phyloP scores from a whole-genome alignment of 768 basidiomycete genomes.

The Polyporus arcularius region DNA sequence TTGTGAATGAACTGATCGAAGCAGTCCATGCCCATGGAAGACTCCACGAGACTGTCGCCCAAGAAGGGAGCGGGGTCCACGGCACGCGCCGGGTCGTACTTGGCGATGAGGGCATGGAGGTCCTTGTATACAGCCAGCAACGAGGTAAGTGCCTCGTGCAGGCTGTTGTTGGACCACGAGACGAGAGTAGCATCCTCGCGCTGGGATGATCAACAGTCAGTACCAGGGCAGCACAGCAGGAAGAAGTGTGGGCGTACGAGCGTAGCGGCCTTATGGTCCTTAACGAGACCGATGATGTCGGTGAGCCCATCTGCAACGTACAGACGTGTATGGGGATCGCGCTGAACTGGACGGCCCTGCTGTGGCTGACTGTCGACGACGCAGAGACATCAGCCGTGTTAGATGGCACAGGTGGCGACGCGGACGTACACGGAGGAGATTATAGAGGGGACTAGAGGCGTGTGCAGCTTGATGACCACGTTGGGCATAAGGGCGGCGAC shows the following conservation, averaged over 20 bases:
- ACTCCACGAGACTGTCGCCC: background rate
- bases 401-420: background rate
- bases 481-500: slow-evolving; percentile 6
- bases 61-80: background rate
- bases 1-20: slow-evolving; percentile 1
- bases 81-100: background rate
- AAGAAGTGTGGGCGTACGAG: background rate
- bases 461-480: slow-evolving; percentile 7
- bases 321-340: background rate
- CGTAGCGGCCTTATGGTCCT: slow-evolving; percentile 3
- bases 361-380: background rate
- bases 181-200: background rate
- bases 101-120: background rate
- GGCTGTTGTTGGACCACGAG: background rate
- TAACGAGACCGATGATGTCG: slow-evolving; percentile 1
- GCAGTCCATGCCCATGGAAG: background rate
- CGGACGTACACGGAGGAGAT: background rate
- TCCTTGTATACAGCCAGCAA: background rate
- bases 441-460: background rate
- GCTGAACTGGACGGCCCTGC: background rate
- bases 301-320: background rate
- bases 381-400: background rate
- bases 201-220: background rate
- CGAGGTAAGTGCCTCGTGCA: background rate
- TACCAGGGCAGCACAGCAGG: background rate